These are phyloP conservation scores for Sequoia sempervirens DNA, from an alignment of 75 land plant species.

Conservation along the genomic window DNA sequence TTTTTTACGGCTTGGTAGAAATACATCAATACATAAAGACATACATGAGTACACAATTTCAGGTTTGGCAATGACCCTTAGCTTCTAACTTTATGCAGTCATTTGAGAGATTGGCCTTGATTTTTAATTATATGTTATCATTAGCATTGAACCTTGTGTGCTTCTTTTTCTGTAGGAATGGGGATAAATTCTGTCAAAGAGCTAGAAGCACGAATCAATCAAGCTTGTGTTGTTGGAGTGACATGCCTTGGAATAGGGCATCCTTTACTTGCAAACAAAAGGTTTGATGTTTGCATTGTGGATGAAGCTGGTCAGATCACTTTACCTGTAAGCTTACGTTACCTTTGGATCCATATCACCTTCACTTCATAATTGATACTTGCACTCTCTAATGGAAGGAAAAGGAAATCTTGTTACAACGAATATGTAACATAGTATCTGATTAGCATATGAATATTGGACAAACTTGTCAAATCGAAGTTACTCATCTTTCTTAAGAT, in stretches of 20 bases:
- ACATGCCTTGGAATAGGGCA: constrained; percentile 81
- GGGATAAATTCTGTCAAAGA: constrained; percentile 43
- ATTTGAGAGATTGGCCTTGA: background rate
- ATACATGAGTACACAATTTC: constrained; percentile 42
- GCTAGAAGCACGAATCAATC: constrained; percentile 38
- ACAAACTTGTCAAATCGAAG: background rate
- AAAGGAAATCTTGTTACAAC: background rate
- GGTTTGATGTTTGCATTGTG: constrained; percentile 88
- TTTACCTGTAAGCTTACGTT: constrained; percentile 52
- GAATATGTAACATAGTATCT: background rate
- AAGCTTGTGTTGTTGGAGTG: constrained; percentile 67
- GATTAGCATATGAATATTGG: background rate
- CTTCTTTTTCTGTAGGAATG: constrained; percentile 25
- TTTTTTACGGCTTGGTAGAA: constrained; percentile 78
- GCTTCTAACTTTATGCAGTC: background rate
- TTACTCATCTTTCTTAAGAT: background rate
- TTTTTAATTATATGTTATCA: constrained; percentile 1
- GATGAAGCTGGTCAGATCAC: constrained; percentile 97
- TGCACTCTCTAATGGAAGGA: background rate
- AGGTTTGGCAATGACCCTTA: constrained; percentile 22
- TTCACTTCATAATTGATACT: background rate
- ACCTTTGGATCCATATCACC: background rate
- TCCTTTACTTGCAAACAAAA: constrained; percentile 63
- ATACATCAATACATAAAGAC: constrained; percentile 67
- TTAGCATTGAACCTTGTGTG: background rate